Evolutionary conservation across 306 rosid genomes (phyloP).

Genomic region (Canavalia gladiata): DNA sequence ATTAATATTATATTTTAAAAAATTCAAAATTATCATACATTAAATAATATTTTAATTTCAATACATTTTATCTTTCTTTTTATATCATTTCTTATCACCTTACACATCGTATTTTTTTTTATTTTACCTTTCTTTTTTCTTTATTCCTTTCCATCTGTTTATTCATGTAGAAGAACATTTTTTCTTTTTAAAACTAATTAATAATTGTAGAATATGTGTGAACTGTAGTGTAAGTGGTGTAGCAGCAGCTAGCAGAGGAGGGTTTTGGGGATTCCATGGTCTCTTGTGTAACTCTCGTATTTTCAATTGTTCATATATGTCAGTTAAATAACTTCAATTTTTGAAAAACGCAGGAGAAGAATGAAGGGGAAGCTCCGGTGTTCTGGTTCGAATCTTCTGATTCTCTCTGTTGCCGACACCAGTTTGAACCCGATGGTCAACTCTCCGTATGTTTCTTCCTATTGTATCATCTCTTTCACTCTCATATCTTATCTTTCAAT

Average conservation of each 20-base stretch:
- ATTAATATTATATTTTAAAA: no score
- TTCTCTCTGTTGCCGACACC: slow-evolving; percentile 66
- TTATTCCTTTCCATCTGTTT: no score
- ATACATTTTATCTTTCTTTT: no score
- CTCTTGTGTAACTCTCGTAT: not conserved
- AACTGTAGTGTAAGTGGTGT: not conserved
- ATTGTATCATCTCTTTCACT: not conserved
- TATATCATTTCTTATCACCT: no score
- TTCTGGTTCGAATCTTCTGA: slow-evolving; percentile 81
- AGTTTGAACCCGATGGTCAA: slow-evolving; percentile 67
- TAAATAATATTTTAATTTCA: no score
- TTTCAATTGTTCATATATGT: not conserved
- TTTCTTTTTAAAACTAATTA: no score
- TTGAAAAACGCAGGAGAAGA: slow-evolving; percentile 50
- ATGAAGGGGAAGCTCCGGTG: slow-evolving; percentile 51
- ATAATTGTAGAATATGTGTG: no score
- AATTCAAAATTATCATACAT: no score
- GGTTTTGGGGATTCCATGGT: not conserved
- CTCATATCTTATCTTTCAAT: not conserved
- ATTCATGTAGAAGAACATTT: no score
- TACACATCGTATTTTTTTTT: no score
- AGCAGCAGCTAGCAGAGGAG: not conserved
- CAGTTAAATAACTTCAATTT: not conserved
- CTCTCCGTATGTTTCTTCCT: slow-evolving; percentile 67
- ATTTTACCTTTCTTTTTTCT: no score